These are phyloP conservation scores for Silene latifolia DNA, from an alignment of 148 eudicot species.

Conservation along the genomic window DNA sequence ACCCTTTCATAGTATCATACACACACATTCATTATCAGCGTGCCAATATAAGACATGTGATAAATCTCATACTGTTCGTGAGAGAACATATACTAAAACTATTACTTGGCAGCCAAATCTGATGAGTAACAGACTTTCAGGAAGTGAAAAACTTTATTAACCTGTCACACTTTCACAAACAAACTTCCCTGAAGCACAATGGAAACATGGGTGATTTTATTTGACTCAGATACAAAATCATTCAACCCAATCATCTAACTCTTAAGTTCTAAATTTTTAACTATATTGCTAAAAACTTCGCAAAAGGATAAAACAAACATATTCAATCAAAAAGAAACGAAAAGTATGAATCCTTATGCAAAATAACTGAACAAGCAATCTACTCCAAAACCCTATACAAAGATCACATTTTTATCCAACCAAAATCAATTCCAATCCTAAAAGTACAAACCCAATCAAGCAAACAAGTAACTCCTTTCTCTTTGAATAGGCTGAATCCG, in stretches of 20 bases:
- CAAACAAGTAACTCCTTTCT: not conserved
- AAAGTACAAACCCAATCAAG: not conserved
- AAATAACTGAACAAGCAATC: not conserved
- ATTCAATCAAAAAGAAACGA: not conserved
- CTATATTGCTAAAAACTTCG: not conserved
- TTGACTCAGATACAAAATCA: no score
- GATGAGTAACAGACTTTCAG: not conserved
- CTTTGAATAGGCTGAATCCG: no score
- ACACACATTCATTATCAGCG: no score
- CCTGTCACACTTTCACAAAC: not conserved
- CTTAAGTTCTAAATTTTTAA: not conserved
- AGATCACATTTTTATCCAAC: not conserved
- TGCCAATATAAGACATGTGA: not conserved
- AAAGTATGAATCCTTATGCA: not conserved
- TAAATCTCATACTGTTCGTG: not conserved
- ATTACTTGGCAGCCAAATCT: not conserved
- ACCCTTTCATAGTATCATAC: not conserved
- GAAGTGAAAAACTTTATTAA: no score
- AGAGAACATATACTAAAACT: not conserved
- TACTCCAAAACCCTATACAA: constrained; percentile 3
- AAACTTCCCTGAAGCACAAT: not conserved
- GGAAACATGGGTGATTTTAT: no score
- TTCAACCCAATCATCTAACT: not conserved
- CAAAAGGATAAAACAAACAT: not conserved
- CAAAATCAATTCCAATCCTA: not conserved